Evolutionary conservation across 805 yeast species (phyloP).

Genomic region (Candida hungchunana): DNA sequence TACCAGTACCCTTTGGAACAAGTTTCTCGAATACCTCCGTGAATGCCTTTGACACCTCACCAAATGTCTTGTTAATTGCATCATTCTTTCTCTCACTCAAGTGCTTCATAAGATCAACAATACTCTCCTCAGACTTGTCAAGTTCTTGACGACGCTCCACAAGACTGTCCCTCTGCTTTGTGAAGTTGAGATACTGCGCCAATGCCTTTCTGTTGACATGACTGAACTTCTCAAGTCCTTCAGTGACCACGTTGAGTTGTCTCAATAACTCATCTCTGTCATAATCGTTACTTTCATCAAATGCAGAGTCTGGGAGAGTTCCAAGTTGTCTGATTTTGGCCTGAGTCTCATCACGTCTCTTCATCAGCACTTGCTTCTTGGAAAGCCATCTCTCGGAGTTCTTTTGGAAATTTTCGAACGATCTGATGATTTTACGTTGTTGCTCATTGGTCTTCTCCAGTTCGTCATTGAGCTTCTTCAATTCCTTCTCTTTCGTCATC

Average conservation of each 20-base stretch:
- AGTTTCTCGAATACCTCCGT: slow-evolving; percentile 69
- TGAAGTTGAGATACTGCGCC: slow-evolving; percentile 74
- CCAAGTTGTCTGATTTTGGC: slow-evolving; percentile 78
- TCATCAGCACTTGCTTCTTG: slow-evolving; percentile 52
- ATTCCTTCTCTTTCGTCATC: slow-evolving; percentile 19
- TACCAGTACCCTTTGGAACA: slow-evolving; percentile 82
- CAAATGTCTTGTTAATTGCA: slow-evolving; percentile 76
- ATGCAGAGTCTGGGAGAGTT: slow-evolving; percentile 84
- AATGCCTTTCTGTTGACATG: slow-evolving; percentile 88
- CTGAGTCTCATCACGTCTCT: slow-evolving; percentile 68
- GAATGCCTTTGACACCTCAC: slow-evolving; percentile 71
- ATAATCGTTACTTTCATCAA: slow-evolving; percentile 29
- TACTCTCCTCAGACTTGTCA: slow-evolving; percentile 64
- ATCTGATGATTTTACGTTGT: slow-evolving; percentile 49
- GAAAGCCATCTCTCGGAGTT: slow-evolving; percentile 60
- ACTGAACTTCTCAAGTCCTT: slow-evolving; percentile 54
- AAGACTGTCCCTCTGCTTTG: slow-evolving; percentile 66
- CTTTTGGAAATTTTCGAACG: slow-evolving; percentile 58
- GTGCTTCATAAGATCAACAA: slow-evolving; percentile 63
- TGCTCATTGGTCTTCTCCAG: slow-evolving; percentile 50
- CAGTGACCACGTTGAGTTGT: slow-evolving; percentile 50
- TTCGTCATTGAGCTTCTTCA: slow-evolving; percentile 32
- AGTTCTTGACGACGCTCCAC: slow-evolving; percentile 63
- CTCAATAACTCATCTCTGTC: slow-evolving; percentile 49
- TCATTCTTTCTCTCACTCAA: slow-evolving; percentile 75